phyloP scores from a whole-genome alignment of 768 basidiomycete species.

The Tremella mesenterica region DNA sequence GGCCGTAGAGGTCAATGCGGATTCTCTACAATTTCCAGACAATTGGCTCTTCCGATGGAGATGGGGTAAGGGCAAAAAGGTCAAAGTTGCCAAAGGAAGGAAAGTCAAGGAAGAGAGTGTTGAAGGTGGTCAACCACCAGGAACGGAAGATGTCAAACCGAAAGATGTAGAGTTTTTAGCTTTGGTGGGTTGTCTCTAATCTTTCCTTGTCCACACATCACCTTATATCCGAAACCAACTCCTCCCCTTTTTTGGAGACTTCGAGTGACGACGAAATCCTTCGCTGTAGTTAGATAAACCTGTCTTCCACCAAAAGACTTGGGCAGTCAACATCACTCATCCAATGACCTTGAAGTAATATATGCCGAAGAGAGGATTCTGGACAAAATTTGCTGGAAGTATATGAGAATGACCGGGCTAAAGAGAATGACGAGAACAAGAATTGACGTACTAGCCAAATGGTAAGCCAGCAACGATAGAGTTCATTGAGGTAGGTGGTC shows the following conservation, averaged over 20 bases:
- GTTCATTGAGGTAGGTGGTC: slow-evolving; percentile 66
- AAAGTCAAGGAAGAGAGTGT: slow-evolving; percentile 7
- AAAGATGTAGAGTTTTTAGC: slow-evolving; percentile 25
- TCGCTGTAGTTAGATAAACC: too few relatives aligned
- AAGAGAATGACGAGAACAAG: background rate
- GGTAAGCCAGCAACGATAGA: slow-evolving; percentile 64
- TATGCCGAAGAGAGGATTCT: background rate
- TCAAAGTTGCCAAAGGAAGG: slow-evolving; percentile 15
- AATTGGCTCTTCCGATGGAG: slow-evolving; percentile 43
- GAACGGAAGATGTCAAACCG: slow-evolving; percentile 22
- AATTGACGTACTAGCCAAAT: slow-evolving; percentile 51
- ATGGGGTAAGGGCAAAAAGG: slow-evolving; percentile 39
- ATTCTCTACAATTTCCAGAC: slow-evolving; percentile 58
- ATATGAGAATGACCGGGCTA: too few relatives aligned
- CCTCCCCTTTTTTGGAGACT: too few relatives aligned
- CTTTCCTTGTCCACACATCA: background rate
- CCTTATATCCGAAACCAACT: too few relatives aligned
- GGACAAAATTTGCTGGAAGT: background rate
- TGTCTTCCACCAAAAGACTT: too few relatives aligned
- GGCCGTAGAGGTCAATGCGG: slow-evolving; percentile 63
- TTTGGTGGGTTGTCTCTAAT: slow-evolving; percentile 14
- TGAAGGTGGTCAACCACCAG: slow-evolving; percentile 15
- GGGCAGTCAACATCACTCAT: too few relatives aligned
- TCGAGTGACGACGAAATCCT: too few relatives aligned
- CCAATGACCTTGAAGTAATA: background rate